Base-by-base conservation (phyloP, 1,284 basidiomycete species). In the Puccinia triticina region DNA sequence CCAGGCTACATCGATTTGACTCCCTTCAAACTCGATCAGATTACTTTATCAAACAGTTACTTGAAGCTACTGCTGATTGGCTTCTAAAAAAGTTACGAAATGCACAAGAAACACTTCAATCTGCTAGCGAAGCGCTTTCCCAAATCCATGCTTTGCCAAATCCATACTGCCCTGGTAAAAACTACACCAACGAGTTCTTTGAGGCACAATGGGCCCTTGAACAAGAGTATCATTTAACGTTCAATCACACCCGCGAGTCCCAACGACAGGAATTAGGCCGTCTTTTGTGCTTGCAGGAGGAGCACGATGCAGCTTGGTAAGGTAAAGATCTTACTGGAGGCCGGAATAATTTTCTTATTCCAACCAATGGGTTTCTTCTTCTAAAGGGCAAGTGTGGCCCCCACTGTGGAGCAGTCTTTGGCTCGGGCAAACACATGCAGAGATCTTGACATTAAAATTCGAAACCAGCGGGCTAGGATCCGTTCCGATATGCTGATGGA, bases 181-280 rank as follows among this genome's bases (percentile, higher is more conserved):
- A 29, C 8, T 76, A 76, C 40, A 76, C 74, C 5, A 34, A 57
- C 16, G 14, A 43, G 7, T 76, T 43, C n/a, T 46, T 76, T 46
- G 26, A 46, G 8, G 34, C 26, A 29, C 74, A 76, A 53, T 76
- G 74, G 74, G n/a, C 10, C 16, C n/a, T 46, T 21, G 55, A 76
- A 29, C 48, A 40, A 18, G n/a, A 8, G 8, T 37, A 57, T 14
- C 21, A 55, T 23, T 12, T 59, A 16, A n/a, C 23, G 4, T 11
- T 40, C 29, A 55, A 32, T 16, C 16, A 53, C 3, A 16, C 37
- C 11, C 73, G 57, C 37, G 73, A 75, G 40, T 29, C 23, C 32
- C 50, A 75, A 32, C 16, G 40, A 53, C 48, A 57, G 3, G 73
- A 75, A 59, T 21, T 75, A 21, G 73, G 73, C 59, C 43, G 40